Evolutionary conservation across 139 green algal genomes (phyloP).

Genomic region (Coelastrella sp.): DNA sequence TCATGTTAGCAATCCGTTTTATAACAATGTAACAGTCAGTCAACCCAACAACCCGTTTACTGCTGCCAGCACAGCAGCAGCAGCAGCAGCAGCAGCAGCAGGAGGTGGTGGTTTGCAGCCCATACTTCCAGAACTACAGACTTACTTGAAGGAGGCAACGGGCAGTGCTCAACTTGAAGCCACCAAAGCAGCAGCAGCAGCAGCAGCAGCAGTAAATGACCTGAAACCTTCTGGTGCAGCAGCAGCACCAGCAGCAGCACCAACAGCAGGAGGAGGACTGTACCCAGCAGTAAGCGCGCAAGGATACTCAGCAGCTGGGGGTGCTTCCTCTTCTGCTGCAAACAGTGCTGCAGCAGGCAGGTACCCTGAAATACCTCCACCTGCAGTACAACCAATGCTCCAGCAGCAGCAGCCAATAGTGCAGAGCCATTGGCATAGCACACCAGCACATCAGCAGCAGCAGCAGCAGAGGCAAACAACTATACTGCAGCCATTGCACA

Average conservation of each 20-base stretch:
- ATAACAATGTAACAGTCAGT: not conserved
- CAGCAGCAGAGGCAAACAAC: not conserved
- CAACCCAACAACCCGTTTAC: not conserved
- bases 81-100: not conserved
- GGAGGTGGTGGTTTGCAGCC: not conserved
- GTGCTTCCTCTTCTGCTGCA: not conserved
- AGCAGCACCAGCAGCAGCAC: constrained; percentile 13
- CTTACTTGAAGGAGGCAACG: not conserved
- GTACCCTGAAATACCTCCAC: not conserved
- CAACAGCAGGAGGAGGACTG: constrained; percentile 4
- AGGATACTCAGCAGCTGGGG: not conserved
- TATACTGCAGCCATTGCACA: not conserved
- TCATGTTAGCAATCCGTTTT: not conserved
- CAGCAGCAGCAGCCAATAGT: constrained; percentile 15
- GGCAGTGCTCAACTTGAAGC: not conserved
- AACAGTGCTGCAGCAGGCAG: not conserved
- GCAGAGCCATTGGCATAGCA: not conserved
- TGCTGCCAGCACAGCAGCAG: not conserved
- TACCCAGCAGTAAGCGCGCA: not conserved
- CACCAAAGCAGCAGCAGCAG: not conserved
- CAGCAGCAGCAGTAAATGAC: not conserved
- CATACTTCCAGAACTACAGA: not conserved
- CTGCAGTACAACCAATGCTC: not conserved
- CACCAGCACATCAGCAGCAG: not conserved
- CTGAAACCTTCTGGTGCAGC: not conserved